Percentiles rank a stretch among this genome's conserved stretches.
These are phyloP conservation scores for Neurospora africana DNA, from an alignment of 495 filamentous ascomycete genomes.

Conservation along the genomic window DNA sequence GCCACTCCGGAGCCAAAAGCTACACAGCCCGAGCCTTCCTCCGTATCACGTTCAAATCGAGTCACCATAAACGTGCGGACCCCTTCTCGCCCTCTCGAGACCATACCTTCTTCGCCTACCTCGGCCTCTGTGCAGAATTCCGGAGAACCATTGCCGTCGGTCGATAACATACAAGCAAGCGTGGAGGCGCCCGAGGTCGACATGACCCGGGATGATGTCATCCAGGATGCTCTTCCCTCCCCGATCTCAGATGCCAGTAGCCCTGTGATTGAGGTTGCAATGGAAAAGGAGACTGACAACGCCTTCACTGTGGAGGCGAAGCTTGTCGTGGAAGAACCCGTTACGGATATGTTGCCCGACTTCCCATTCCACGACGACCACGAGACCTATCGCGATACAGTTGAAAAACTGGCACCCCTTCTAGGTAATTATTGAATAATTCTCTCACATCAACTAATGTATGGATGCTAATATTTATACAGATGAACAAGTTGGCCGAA, in stretches of 20 bases:
- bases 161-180: slow-evolving; percentile 25
- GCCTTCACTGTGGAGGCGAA: slow-evolving; percentile 10
- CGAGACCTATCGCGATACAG: slow-evolving; percentile 30
- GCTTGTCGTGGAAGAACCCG: slow-evolving; percentile 3
- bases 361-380: slow-evolving; percentile 32
- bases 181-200: slow-evolving; percentile 33
- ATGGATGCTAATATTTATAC: slow-evolving; percentile 18
- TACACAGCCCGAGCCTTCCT: slow-evolving; percentile 16
- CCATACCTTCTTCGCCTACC: slow-evolving; percentile 34
- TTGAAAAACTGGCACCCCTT: slow-evolving; percentile 15
- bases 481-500: slow-evolving; percentile 29
- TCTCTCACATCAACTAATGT: background rate
- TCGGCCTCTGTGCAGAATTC: slow-evolving; percentile 30
- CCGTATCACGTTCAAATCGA: slow-evolving; percentile 33
- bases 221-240: slow-evolving; percentile 22
- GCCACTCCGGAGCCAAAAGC: slow-evolving; percentile 26
- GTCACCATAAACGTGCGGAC: slow-evolving; percentile 46
- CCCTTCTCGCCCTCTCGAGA: slow-evolving; percentile 24
- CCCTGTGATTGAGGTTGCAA: slow-evolving; percentile 22
- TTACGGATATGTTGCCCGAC: slow-evolving; percentile 19
- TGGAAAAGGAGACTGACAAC: slow-evolving; percentile 25
- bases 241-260: slow-evolving; percentile 29
- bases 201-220: slow-evolving; percentile 19
- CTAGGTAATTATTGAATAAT: background rate
- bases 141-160: slow-evolving; percentile 4